Evolutionary conservation across 1,139 yeast genomes (phyloP), one percentile per base, ranked within the genome.

Genomic region (Sugiyamaella castrensis): DNA sequence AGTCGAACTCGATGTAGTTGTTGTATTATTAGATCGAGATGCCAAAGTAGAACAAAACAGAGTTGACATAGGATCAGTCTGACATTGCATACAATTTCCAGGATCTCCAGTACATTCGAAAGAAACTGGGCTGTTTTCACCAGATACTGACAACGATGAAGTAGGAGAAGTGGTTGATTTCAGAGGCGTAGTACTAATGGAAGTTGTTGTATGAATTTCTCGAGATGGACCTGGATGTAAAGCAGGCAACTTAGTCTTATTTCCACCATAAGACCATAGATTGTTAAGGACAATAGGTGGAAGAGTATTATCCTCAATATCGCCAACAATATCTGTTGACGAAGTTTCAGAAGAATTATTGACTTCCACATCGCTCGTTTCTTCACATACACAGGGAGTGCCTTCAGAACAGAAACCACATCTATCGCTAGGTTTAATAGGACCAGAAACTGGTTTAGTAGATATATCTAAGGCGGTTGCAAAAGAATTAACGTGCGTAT

Each of bases 321-420:
- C 53, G 31, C 16, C 46, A 37, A 51, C 41, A 16, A 43, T 43
- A 37, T 48, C 43, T 56, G 31, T 9, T 15, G 35, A 12, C 13
- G 32, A 11, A 11, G 7, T 16, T n/a, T 36, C 38, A 35, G 38
- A 11, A 35, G 38, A 26, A 27, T 37, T 8, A n/a, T 24, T 31
- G 27, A 37, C 39, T 1, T 40, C 34, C 10, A 54, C 54, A 8
- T 53, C 62, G 84, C 56, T 57, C 9, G 53, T 62, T 84, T 67
- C 95, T 30, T 92, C 80, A 66, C 98, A 91, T 2, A 91, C 87
- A 69, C 98, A 91, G 4, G 95, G 94, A 0, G 95, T 83, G 56
- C 84, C 95, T 59, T 86, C 95, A 1, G 95, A 81, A 63, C 98
- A 91, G 67, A 91, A 91, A 1, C 97, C 97, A 69, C 98, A 91